Evolutionary conservation across 129 eudicot species (phyloP).

Genomic region (Silybum marianum): DNA sequence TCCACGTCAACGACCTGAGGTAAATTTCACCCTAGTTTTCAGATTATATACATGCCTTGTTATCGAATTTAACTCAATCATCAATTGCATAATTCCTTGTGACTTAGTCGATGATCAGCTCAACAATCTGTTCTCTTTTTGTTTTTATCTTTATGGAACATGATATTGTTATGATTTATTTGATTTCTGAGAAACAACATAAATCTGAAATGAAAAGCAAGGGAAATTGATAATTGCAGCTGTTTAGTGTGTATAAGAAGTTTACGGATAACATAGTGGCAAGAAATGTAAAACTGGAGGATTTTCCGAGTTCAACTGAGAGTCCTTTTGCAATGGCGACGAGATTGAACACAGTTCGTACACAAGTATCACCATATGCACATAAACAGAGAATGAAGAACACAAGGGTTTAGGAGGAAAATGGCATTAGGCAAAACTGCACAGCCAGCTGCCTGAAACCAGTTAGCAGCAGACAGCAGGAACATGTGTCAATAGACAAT

Average conservation of each 20-base stretch:
- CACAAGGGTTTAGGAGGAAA: conserved; percentile 22
- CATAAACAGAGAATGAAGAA: conserved; percentile 5
- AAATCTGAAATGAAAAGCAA: conserved; percentile 3
- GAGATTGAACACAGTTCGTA: neutral
- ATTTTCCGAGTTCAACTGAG: neutral
- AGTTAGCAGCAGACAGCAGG: neutral
- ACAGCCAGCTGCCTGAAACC: neutral
- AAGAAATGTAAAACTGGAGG: neutral
- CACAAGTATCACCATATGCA: neutral
- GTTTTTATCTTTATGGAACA: neutral
- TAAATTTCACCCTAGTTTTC: conserved; percentile 20
- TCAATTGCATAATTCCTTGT: neutral
- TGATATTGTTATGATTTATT: conserved; percentile 2
- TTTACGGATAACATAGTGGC: neutral
- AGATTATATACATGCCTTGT: neutral
- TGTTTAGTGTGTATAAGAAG: conserved; percentile 10
- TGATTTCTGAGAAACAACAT: neutral
- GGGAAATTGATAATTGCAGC: neutral
- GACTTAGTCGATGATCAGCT: conserved; percentile 25
- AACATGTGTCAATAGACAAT: neutral
- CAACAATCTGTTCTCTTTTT: neutral
- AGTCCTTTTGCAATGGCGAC: neutral
- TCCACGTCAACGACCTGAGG: conserved; percentile 38
- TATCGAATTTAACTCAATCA: conserved; percentile 2
- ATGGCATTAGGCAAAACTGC: neutral